phyloP scores from a whole-genome alignment of 495 filamentous ascomycete species.

The Aspergillus coremiiformis region DNA sequence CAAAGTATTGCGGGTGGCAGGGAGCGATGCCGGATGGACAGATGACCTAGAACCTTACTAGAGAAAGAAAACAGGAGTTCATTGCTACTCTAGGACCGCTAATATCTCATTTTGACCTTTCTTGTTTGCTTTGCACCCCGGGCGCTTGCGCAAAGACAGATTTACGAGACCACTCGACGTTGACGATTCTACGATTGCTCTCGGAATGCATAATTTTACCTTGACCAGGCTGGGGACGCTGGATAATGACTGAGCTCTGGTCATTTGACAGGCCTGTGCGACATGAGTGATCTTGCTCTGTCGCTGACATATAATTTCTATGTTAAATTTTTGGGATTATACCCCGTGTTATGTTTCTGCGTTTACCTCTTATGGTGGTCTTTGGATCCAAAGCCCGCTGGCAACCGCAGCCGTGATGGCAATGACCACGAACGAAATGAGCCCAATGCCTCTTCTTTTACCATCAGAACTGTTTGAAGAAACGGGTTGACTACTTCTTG shows the following conservation, averaged over 20 bases:
- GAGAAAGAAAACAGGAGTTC: background rate
- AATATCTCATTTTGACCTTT: conserved; percentile 1
- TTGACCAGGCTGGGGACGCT: background rate
- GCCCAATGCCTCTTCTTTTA: background rate
- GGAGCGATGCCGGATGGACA: conserved; percentile 45
- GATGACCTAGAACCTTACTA: conserved; percentile 44
- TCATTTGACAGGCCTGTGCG: background rate
- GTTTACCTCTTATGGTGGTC: background rate
- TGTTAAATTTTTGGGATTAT: conserved; percentile 20
- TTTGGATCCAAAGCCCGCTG: background rate
- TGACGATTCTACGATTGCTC: conserved; percentile 17
- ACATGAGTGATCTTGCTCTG: conserved; percentile 5
- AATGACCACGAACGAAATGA: background rate
- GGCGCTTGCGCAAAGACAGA: conserved; percentile 9
- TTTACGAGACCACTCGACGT: conserved; percentile 17
- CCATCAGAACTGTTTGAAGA: conserved; percentile 3
- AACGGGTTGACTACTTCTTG: conserved; percentile 15
- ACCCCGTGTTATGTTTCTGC: conserved; percentile 5
- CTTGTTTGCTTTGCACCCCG: conserved; percentile 6
- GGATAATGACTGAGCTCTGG: conserved; percentile 7
- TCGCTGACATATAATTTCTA: conserved; percentile 15
- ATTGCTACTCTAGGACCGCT: background rate
- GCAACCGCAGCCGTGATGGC: background rate
- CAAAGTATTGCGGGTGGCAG: conserved; percentile 34
- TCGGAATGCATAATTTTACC: conserved; percentile 5